Conservation (phyloP, 371 early-diverging fungal species). For the Capillidium heterosporum region DNA sequence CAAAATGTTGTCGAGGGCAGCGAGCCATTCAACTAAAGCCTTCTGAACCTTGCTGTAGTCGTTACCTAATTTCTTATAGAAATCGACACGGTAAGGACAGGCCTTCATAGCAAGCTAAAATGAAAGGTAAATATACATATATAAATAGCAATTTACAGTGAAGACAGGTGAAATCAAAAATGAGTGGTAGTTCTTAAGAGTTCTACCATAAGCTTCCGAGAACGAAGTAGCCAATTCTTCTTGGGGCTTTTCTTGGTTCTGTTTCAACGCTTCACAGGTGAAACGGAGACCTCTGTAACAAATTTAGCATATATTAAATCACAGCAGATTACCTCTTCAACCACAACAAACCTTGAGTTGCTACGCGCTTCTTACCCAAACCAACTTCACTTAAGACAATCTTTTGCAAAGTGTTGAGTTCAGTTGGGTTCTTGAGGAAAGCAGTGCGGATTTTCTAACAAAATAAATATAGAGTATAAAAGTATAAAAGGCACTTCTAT, state of each 20-base stretch:
- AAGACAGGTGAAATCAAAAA: conserved; percentile 72
- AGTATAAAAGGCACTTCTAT: conserved; percentile 32
- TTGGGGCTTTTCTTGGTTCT: conserved; percentile 35
- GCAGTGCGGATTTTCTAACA: conserved; percentile 63
- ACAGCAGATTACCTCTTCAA: conserved; percentile 43
- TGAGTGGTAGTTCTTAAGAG: conserved; percentile 61
- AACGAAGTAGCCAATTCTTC: conserved; percentile 76
- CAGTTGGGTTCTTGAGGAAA: conserved; percentile 33
- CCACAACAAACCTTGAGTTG: conserved; percentile 87
- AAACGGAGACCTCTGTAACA: conserved; percentile 65
- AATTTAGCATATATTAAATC: neutral
- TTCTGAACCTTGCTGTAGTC: conserved; percentile 27
- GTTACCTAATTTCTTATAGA: conserved; percentile 68
- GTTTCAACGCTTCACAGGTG: conserved; percentile 55
- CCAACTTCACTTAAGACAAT: conserved; percentile 50
- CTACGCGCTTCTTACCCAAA: conserved; percentile 49
- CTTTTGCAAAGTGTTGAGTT: conserved; percentile 59
- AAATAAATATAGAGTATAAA: conserved; percentile 1
- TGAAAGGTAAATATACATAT: neutral
- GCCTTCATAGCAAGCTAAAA: conserved; percentile 78
- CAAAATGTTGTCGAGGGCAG: conserved; percentile 45
- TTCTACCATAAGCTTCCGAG: conserved; percentile 57
- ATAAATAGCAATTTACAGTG: conserved; percentile 25
- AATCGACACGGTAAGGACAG: conserved; percentile 74
- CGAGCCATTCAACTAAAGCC: conserved; percentile 46